Conservation (phyloP, 2,329 filamentous ascomycete species). For the Ophiostoma piceae region DNA sequence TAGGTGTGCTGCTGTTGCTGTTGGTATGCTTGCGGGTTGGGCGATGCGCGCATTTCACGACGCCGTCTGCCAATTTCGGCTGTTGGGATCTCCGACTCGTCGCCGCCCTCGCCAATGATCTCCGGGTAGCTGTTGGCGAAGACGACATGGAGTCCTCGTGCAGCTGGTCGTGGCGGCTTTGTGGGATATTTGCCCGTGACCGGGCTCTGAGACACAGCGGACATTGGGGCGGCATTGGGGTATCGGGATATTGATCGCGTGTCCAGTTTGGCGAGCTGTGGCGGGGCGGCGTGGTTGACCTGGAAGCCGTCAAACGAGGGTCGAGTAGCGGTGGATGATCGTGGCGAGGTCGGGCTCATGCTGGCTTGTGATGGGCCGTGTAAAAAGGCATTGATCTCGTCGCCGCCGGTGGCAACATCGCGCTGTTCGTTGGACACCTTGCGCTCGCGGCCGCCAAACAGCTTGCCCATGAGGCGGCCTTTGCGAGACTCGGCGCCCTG, state of each 20-base stretch:
- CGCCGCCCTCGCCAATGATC: constrained; percentile 85
- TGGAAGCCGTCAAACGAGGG: constrained; percentile 52
- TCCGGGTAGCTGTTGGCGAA: constrained; percentile 70
- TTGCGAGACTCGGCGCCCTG: constrained; percentile 34
- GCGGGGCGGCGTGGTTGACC: constrained; percentile 48
- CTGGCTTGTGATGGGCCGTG: constrained; percentile 41
- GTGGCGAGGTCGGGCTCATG: constrained; percentile 15
- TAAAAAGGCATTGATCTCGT: constrained; percentile 54
- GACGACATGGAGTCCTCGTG: constrained; percentile 66
- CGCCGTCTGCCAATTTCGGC: constrained; percentile 63
- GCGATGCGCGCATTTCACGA: constrained; percentile 32
- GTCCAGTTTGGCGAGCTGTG: constrained; percentile 49
- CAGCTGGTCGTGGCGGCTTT: constrained; percentile 29
- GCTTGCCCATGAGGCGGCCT: constrained; percentile 58
- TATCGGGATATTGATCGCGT: constrained; percentile 52
- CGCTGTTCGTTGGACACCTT: constrained; percentile 37
- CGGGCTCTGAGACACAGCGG: constrained; percentile 42
- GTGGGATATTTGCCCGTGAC: constrained; percentile 28
- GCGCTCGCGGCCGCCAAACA: constrained; percentile 46
- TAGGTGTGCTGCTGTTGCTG: constrained; percentile 23
- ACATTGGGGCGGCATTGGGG: constrained; percentile 47
- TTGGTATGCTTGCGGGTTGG: constrained; percentile 24
- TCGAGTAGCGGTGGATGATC: constrained; percentile 12
- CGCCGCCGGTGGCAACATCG: constrained; percentile 31
- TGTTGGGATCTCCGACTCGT: constrained; percentile 70